These are phyloP conservation scores for Giardia duodenalis DNA, from an alignment of 208 protist species.

Conservation along the genomic window DNA sequence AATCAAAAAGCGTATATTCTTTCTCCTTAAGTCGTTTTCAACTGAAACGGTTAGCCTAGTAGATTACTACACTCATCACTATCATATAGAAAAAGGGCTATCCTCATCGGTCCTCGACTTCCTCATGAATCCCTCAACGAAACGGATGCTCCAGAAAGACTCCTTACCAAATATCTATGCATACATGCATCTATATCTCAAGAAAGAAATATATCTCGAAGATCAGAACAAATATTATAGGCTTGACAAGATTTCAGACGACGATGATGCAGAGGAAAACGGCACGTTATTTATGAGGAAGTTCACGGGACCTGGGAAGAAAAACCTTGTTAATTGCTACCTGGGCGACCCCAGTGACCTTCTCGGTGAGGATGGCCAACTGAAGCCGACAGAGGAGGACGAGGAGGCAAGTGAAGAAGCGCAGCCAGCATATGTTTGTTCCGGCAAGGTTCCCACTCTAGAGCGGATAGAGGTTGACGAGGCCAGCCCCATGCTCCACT, in stretches of 20 bases:
- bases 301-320: background rate
- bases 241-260: background rate
- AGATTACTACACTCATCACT: background rate
- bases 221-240: background rate
- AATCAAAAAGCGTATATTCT: background rate
- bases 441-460: background rate
- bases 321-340: background rate
- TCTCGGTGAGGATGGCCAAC: background rate
- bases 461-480: background rate
- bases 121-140: background rate
- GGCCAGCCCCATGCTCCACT: background rate
- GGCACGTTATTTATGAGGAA: background rate
- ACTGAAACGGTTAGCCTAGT: background rate
- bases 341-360: background rate
- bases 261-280: background rate
- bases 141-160: background rate
- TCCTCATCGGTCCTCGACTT: background rate
- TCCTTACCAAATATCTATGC: background rate
- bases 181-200: background rate
- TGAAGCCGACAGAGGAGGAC: background rate
- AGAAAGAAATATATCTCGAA: background rate
- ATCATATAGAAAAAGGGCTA: background rate
- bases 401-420: background rate
- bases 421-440: background rate
- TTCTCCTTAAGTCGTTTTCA: background rate